Evolutionary conservation across 257 asterid genomes (phyloP).

Genomic region (Osmanthus fragrans): DNA sequence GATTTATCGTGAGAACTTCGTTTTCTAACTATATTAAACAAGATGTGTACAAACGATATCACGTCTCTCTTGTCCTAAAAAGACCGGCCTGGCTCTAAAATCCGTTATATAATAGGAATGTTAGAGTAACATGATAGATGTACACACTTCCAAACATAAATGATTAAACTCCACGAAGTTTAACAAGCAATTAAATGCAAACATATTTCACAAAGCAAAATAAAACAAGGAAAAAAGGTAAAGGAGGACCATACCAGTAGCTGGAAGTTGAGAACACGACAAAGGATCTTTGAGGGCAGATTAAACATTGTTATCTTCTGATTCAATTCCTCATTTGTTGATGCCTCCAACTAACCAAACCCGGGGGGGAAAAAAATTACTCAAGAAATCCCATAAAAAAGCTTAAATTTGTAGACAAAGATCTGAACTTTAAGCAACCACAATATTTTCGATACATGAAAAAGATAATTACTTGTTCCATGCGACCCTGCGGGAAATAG

Average conservation of each 20-base stretch:
- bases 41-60: too few relatives aligned
- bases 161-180: not conserved
- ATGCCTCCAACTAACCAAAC: constrained; percentile 80
- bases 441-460: not conserved
- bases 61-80: too few relatives aligned
- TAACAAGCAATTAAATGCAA: not conserved
- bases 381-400: constrained; percentile 13
- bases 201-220: constrained; percentile 10
- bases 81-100: too few relatives aligned
- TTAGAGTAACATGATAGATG: too few relatives aligned
- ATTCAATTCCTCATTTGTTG: constrained; percentile 83
- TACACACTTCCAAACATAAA: too few relatives aligned
- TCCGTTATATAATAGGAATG: too few relatives aligned
- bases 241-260: constrained; percentile 60
- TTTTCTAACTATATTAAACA: too few relatives aligned
- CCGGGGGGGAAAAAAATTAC: constrained; percentile 29
- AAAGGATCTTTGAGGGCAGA: constrained; percentile 82
- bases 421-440: constrained; percentile 26
- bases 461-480: constrained; percentile 71
- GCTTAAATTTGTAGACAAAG: constrained; percentile 24
- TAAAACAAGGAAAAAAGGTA: not conserved
- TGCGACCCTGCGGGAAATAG: constrained; percentile 98
- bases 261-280: constrained; percentile 59
- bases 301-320: constrained; percentile 72
- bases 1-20: not conserved